Evolutionary conservation across 176 grass and related monocot genomes (phyloP), one percentile per base, ranked within the genome.

Genomic region (Eragrostis nindensis): DNA sequence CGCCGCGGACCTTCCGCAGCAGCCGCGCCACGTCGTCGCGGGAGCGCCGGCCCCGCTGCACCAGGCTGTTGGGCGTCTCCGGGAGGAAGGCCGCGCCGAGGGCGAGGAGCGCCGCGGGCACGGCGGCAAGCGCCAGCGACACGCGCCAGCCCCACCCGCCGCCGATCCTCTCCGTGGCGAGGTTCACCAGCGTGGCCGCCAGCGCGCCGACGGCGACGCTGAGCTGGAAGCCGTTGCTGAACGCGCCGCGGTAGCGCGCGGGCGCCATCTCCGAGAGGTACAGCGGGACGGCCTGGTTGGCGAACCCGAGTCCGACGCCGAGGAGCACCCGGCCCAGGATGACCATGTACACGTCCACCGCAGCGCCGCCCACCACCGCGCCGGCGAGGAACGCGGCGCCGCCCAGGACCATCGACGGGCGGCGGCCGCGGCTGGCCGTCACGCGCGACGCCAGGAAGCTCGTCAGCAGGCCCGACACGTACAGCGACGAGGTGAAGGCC

Each of bases 221-320:
- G 74, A 90, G 80, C 76, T 90, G 80, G 79, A 94, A 90, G 9
- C 81, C 73, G 49, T 90, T 94, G 74, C 86, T 90, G 62, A 94
- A 90, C 8, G 91, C 91, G 44, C 91, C 88, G 61, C 91, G 88
- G 68, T 83, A 65, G 47, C 83, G 65, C 8, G 85, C 62, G 0
- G 91, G 91, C 21, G 91, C 88, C 91, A 93, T 93, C 83, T 93
- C 91, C 7, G 88, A 93, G 17, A 93, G 73, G 77, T 93, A 93
- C 25, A 93, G 86, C 21, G 91, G 91, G 12, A 90, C 88, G 49
- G 91, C 80, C 78, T 79, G 80, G 83, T 83, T 91, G 4, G 92
- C 79, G 59, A 91, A 94, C 8, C 92, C 92, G 25, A 94, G 78
- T 19, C 84, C 92, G 25, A 94, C 80, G 19, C n/a, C n/a, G n/a